Percentiles rank a stretch among this genome's conserved stretches.
phyloP scores from a whole-genome alignment of 331 rosid species.

The Dryas integrifolia region DNA sequence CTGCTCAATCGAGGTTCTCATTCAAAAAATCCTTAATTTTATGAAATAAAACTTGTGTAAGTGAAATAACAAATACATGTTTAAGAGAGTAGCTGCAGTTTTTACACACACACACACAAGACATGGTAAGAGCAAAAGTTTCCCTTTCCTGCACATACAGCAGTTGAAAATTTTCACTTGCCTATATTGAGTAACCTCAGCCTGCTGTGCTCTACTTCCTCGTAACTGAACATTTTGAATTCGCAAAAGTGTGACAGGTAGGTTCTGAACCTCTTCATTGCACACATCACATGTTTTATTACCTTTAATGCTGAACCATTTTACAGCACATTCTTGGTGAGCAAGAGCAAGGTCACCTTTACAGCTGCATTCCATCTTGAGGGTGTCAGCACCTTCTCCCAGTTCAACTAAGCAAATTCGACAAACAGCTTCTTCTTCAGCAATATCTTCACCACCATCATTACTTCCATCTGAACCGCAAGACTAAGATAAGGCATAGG shows the following conservation, averaged over 20 bases:
- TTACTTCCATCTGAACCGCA: slow-evolving; percentile 58
- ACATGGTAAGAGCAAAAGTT: slow-evolving; percentile 2
- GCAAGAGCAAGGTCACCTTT: slow-evolving; percentile 91
- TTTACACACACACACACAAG: background rate
- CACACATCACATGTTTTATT: slow-evolving; percentile 81
- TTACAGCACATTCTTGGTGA: slow-evolving; percentile 69
- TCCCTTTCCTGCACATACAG: background rate
- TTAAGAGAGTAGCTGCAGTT: background rate
- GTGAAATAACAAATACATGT: background rate
- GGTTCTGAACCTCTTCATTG: slow-evolving; percentile 72
- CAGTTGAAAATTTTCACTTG: slow-evolving; percentile 33
- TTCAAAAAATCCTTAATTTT: background rate
- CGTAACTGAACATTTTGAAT: slow-evolving; percentile 39
- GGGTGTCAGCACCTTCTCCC: slow-evolving; percentile 60
- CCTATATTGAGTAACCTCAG: slow-evolving; percentile 55
- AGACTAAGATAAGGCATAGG: slow-evolving; percentile 34
- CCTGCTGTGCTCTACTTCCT: slow-evolving; percentile 34
- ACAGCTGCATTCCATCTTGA: slow-evolving; percentile 84
- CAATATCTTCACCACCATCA: slow-evolving; percentile 61
- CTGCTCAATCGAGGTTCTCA: background rate
- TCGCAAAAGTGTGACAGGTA: slow-evolving; percentile 66
- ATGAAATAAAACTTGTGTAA: too few species aligned
- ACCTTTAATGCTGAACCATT: slow-evolving; percentile 90
- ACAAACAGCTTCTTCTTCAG: slow-evolving; percentile 79
- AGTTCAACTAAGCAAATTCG: slow-evolving; percentile 77